Conservation (phyloP, 768 basidiomycete species). For the Naematelia encephala region DNA sequence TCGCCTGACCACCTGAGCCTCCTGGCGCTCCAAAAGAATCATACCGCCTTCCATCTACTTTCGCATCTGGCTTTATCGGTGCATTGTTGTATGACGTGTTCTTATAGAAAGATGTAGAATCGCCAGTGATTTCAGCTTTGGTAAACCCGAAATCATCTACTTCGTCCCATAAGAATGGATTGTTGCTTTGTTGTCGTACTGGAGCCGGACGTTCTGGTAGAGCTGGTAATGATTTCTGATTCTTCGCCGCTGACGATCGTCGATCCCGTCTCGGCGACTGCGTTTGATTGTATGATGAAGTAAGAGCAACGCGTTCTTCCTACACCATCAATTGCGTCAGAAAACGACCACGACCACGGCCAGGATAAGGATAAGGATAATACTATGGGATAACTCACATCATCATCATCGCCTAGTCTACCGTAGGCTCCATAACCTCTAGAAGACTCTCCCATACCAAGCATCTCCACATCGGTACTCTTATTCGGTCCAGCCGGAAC, state of each 20-base stretch:
- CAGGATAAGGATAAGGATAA: too few species aligned
- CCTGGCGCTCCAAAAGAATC: neutral
- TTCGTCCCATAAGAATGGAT: neutral
- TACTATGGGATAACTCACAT: constrained; percentile 19
- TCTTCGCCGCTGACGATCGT: neutral
- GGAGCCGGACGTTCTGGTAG: neutral
- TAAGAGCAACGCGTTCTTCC: neutral
- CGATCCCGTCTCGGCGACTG: neutral
- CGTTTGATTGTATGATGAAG: neutral
- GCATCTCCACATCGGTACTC: constrained; percentile 36
- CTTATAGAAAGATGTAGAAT: neutral
- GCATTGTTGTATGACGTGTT: neutral
- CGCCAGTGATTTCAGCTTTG: neutral
- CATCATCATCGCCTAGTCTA: constrained; percentile 32
- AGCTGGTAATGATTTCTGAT: neutral
- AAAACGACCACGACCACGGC: too few species aligned
- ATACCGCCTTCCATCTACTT: neutral
- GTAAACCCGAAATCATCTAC: neutral
- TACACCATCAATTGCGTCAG: too few species aligned
- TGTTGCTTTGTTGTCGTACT: neutral
- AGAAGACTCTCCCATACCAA: constrained; percentile 16
- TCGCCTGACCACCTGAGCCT: neutral
- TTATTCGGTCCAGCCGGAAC: constrained; percentile 17
- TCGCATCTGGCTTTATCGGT: neutral
- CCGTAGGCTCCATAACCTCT: constrained; percentile 23